Evolutionary conservation across 2,329 filamentous ascomycete species (phyloP).

Genomic region (Colletotrichum kahawae): DNA sequence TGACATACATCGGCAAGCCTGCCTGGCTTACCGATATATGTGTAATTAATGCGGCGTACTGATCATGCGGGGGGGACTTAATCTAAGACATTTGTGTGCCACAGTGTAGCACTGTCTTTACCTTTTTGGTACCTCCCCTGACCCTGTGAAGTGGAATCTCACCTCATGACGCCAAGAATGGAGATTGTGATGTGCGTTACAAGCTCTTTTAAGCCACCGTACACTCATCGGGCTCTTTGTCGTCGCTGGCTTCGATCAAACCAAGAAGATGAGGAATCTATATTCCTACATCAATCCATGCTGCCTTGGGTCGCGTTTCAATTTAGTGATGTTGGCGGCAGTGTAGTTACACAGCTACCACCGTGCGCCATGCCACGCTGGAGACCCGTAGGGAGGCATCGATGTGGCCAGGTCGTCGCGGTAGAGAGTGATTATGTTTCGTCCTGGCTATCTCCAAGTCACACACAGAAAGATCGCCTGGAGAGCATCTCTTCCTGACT

Average conservation of each 20-base stretch:
- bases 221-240: not conserved
- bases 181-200: not conserved
- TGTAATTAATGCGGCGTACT: not conserved
- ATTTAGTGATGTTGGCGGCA: not conserved
- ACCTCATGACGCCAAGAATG: not conserved
- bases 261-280: not conserved
- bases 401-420: not conserved
- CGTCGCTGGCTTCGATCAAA: no score
- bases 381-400: not conserved
- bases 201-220: not conserved
- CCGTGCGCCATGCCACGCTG: no score
- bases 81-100: not conserved
- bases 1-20: not conserved
- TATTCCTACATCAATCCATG: not conserved
- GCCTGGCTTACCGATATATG: not conserved
- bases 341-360: not conserved
- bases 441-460: not conserved
- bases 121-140: not conserved
- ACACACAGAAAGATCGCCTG: not conserved
- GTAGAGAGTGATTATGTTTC: not conserved
- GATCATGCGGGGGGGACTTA: not conserved
- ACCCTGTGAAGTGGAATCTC: not conserved
- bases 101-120: not conserved
- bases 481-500: not conserved
- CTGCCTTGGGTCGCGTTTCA: not conserved